A percentile compares a stretch with the other conserved stretches of the same genome.
Evolutionary conservation across 345 rosid genomes (phyloP).

Genomic region (Arabis alpina): DNA sequence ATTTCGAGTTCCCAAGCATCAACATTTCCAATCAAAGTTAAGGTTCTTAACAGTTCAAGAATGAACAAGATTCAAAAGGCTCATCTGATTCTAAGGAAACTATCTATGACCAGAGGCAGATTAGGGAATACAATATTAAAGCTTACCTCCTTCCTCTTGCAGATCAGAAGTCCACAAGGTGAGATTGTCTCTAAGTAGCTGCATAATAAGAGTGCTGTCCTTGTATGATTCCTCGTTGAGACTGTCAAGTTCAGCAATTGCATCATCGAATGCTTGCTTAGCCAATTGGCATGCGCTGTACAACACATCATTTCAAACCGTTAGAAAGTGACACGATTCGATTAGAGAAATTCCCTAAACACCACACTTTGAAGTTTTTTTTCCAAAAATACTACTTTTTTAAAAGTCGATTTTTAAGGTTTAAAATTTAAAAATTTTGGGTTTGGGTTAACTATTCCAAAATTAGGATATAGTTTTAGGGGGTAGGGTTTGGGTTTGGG

Average conservation of each 20-base stretch:
- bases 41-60: background rate
- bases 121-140: background rate
- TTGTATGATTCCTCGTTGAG: conserved; percentile 96
- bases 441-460: no score
- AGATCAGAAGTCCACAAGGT: conserved; percentile 99
- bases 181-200: conserved; percentile 97
- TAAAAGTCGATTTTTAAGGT: no score
- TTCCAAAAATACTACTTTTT: no score
- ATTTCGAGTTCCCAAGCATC: background rate
- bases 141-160: conserved; percentile 87
- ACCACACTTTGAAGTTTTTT: no score
- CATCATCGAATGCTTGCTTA: conserved; percentile 97
- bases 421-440: no score
- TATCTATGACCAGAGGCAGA: conserved; percentile 5
- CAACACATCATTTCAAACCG: conserved; percentile 9
- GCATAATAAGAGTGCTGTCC: conserved; percentile 98
- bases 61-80: conserved; percentile 10
- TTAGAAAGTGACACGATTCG: background rate
- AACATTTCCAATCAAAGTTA: background rate
- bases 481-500: no score
- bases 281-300: conserved; percentile 98
- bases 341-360: no score
- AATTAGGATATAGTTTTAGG: no score
- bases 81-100: conserved; percentile 6
- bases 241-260: conserved; percentile 96